Evolutionary conservation across 1,139 yeast genomes (phyloP).

Genomic region (Saccharomycopsis hybrid): DNA sequence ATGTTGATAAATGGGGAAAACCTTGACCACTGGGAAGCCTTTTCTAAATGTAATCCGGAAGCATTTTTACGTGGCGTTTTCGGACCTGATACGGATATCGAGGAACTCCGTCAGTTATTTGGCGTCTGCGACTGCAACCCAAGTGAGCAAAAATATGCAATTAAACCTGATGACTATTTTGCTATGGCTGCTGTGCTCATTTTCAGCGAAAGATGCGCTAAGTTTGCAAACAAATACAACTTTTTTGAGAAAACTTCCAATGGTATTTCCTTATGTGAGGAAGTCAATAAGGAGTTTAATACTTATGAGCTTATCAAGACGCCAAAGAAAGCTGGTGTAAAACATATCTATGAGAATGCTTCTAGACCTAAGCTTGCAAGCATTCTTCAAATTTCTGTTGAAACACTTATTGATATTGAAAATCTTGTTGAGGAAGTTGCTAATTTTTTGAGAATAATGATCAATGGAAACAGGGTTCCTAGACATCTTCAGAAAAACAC

Average conservation of each 20-base stretch:
- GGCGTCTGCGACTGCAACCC: too few species aligned
- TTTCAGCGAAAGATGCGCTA: neutral
- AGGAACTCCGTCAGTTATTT: too few species aligned
- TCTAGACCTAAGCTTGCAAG: neutral
- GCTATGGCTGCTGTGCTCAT: neutral
- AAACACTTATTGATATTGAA: slow-evolving; percentile 4
- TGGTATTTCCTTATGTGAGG: too few species aligned
- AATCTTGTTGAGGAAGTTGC: slow-evolving; percentile 9
- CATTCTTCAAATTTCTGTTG: neutral
- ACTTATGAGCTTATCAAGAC: neutral
- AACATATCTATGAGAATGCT: slow-evolving; percentile 8
- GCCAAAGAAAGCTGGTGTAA: neutral
- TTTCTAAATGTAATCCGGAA: too few species aligned
- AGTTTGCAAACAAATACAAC: neutral
- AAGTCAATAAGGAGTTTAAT: too few species aligned
- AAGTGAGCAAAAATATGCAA: too few species aligned
- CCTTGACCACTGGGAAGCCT: too few species aligned
- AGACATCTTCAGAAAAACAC: too few species aligned
- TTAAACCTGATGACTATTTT: too few species aligned
- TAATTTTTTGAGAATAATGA: slow-evolving; percentile 6
- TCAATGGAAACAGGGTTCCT: slow-evolving; percentile 9
- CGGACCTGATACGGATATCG: too few species aligned
- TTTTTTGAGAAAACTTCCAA: neutral
- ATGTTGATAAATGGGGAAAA: too few species aligned
- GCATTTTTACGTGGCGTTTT: too few species aligned